A percentile compares a stretch with the other conserved stretches of the same genome.
phyloP scores from a whole-genome alignment of 2,329 filamentous ascomycete genomes.

The Hysterium pulicare region DNA sequence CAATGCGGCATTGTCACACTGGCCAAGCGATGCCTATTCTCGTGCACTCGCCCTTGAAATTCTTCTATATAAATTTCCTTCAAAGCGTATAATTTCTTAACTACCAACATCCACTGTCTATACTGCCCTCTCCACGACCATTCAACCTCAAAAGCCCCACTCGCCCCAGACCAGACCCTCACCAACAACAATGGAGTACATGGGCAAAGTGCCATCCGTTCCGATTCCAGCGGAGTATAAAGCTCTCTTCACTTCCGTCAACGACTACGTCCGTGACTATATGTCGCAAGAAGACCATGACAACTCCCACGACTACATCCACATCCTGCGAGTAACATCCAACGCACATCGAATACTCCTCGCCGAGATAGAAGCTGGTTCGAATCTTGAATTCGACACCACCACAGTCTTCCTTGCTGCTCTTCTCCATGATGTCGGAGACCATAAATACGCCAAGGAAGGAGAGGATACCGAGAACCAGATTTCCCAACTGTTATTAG shows the following conservation, averaged over 20 bases:
- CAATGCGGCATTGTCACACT: neutral
- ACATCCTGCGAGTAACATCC: slow-evolving; percentile 76
- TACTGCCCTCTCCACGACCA: neutral
- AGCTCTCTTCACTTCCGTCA: slow-evolving; percentile 27
- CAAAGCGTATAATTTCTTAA: neutral
- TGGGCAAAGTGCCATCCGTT: too few species aligned
- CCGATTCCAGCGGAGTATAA: slow-evolving; percentile 19
- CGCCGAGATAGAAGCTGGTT: slow-evolving; percentile 39
- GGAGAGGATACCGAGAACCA: slow-evolving; percentile 57
- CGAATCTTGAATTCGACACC: slow-evolving; percentile 43
- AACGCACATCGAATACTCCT: slow-evolving; percentile 65
- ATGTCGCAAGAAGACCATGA: slow-evolving; percentile 50
- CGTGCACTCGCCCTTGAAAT: neutral
- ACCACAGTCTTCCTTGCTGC: slow-evolving; percentile 65
- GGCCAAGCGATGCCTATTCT: slow-evolving; percentile 1
- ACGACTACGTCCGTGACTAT: slow-evolving; percentile 30
- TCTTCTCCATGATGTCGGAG: slow-evolving; percentile 72
- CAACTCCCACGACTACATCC: slow-evolving; percentile 81
- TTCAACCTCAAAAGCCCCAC: neutral
- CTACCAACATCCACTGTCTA: neutral
- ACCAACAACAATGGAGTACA: slow-evolving; percentile 14
- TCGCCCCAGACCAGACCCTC: slow-evolving; percentile 1
- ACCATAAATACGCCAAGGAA: slow-evolving; percentile 68
- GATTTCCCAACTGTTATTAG: slow-evolving; percentile 54
- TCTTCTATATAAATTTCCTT: too few species aligned